Base-by-base conservation (phyloP, 768 basidiomycete species). In the Naganishia vaughanmartiniae region DNA sequence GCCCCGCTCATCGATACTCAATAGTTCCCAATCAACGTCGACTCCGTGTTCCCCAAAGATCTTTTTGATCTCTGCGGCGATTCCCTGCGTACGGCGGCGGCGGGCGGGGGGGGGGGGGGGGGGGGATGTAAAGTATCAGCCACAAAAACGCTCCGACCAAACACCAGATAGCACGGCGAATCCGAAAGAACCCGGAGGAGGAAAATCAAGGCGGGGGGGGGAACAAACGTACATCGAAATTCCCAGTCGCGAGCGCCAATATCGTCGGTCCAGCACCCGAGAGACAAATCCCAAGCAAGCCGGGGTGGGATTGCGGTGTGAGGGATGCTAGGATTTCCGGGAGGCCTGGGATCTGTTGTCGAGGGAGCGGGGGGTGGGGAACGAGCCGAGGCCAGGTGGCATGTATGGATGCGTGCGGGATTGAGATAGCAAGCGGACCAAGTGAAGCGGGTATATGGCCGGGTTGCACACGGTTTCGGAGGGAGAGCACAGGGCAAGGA, bases 261-360 rank as follows among this genome's bases (percentile, higher is more conserved):
- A 98, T 96, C 6, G 96, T 97, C 4, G 96, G 96, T 0, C 96
- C 96, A 5, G 96, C 96, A 9, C 96, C 96, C 1, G 95, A 98
- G 39, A 99, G 87, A 80, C 96, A 98, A 67, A 98, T 96, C 4
- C 96, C 96, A 11, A 99, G 85, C 4, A 99, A 84, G n/a, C 96
- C 96, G 0, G 92, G 91, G 81, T 98, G 94, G 0, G 91, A 89
- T 11, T 85, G 74, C 6, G 94, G 94, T 0, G 96, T 96, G 65
- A 98, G 89, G 19, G 85, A 84, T 33, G 90, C 89, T 15, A 94
- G 92, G 55, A 99, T 93, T 78, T 92, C 90, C 11, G 93, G 91
- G 10, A 99, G 85, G 31, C 96, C 96, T 65, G 96, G 96, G 65
- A 99, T 95, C 94, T 98, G 78, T 1, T 33, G 53, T 33, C 42